phyloP scores from a whole-genome alignment of 352 stramenopile species.

The Phytophthora melonis region DNA sequence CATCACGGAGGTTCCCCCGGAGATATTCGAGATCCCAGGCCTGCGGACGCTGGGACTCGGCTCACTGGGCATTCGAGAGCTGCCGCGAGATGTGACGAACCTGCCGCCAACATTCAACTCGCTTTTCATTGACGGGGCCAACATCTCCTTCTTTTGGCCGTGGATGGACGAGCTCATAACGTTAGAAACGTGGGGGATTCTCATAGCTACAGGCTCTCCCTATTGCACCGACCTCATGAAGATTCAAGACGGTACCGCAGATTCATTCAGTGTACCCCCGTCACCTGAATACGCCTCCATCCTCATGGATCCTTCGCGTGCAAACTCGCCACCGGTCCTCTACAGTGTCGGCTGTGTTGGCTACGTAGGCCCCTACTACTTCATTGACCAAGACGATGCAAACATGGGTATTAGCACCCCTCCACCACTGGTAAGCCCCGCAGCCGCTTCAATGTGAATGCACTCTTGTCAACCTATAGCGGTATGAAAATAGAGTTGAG shows the following conservation, averaged over 20 bases:
- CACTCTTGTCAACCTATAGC: too few relatives aligned
- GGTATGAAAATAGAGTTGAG: background rate
- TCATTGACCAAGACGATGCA: conserved; percentile 9
- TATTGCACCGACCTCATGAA: conserved; percentile 20
- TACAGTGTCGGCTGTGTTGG: background rate
- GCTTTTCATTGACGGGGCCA: background rate
- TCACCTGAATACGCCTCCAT: conserved; percentile 12
- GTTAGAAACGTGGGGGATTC: background rate
- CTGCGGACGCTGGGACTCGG: conserved; percentile 17
- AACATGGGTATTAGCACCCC: conserved; percentile 19
- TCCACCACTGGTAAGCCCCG: too few relatives aligned
- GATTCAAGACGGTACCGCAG: background rate
- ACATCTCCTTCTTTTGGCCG: conserved; percentile 6
- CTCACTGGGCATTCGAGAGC: conserved; percentile 11
- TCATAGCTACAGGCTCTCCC: background rate
- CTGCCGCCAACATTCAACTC: background rate
- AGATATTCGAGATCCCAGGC: conserved; percentile 21
- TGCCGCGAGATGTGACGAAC: conserved; percentile 28
- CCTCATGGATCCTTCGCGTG: conserved; percentile 14
- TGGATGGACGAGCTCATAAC: conserved; percentile 6
- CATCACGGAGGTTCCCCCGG: conserved; percentile 22
- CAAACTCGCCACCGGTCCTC: conserved; percentile 6
- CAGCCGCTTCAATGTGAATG: too few relatives aligned
- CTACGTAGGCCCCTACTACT: background rate
- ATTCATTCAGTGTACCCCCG: background rate